A percentile compares a stretch with the other conserved stretches of the same genome.
These are phyloP conservation scores for Cytauxzoon felis DNA, from an alignment of 169 alveolate genomes.

Conservation along the genomic window DNA sequence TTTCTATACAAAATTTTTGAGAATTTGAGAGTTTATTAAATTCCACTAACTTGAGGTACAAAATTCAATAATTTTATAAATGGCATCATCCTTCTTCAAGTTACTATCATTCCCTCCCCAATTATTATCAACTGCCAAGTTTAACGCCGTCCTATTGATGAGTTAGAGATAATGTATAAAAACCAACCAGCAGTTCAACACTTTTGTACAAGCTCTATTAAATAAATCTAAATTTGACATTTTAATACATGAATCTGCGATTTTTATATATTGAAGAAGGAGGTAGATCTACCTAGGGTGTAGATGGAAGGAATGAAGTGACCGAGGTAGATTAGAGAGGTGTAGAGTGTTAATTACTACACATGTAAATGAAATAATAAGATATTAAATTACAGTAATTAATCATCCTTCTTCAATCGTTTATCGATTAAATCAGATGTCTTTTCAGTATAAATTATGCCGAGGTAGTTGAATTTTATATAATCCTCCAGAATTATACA, in stretches of 20 bases:
- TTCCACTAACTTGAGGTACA: constrained; percentile 32
- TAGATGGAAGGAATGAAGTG: no score
- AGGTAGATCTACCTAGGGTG: no score
- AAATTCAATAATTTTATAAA: constrained; percentile 26
- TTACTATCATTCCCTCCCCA: constrained; percentile 55
- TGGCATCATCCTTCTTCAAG: constrained; percentile 21
- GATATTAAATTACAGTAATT: neutral
- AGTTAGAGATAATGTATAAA: neutral
- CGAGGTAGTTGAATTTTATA: constrained; percentile 9
- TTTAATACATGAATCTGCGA: no score
- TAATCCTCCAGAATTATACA: constrained; percentile 61
- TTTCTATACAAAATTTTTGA: constrained; percentile 8
- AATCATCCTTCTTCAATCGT: neutral
- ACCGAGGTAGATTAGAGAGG: no score
- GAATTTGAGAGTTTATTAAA: neutral
- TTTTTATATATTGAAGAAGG: no score
- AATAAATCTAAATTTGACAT: constrained; percentile 29
- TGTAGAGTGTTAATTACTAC: neutral
- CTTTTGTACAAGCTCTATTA: constrained; percentile 34
- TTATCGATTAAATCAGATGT: neutral
- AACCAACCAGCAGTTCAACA: constrained; percentile 57
- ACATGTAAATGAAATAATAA: neutral
- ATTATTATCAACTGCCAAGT: constrained; percentile 55
- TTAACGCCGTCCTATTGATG: constrained; percentile 59
- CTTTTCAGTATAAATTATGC: neutral